Base-by-base conservation (phyloP, 2,329 filamentous ascomycete species). In the Pyricularia sp. region DNA sequence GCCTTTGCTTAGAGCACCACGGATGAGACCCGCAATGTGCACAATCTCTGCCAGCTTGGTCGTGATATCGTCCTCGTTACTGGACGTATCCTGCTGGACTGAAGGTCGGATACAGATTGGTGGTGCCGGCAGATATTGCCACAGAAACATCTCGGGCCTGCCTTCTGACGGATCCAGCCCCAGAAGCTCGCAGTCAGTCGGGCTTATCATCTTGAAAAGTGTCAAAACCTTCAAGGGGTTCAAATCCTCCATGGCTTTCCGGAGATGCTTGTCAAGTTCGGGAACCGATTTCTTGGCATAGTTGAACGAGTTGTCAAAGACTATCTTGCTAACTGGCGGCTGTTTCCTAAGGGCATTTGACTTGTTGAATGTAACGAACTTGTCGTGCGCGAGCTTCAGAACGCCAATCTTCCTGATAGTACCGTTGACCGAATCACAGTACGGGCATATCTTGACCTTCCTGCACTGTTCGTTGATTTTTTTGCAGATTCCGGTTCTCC, bases 11-110 rank as follows among this genome's bases (percentile, higher is more conserved):
- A 98, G 79, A 0, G 93, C 92, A 26, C 92, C 91, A 66, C 91
- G 89, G 71, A 99, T 92, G 73, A 96, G 88, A 68, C 91, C 91
- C 76, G 94, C 97, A 72, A 96, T 92, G 74, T 96, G 92, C 11
- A 97, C 90, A 72, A 99, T 98, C 76, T 99, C 94, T 33, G 93
- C 92, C n/a, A 99, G 86, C 77, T 98, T 97, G 68, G 94, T 94
- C 0, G 95, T 99, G 71, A 99, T 86, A 75, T 99, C 95, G 76
- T 99, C 95, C 78, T 99, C 95, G 25, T 92, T 99, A 72, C 92
- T 97, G 3, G 94, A 92, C 70, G 88, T 92, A 72, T 98, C 95
- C 78, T 98, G 95, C 33, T 91, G 91, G 23, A 99, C 95, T 0
- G 94, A 97, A 0, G 95, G 95, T 70, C 95, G 87, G 74, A 99